Conservation (phyloP, 108 stramenopile genomes). For the Schizochytrium sp. region DNA sequence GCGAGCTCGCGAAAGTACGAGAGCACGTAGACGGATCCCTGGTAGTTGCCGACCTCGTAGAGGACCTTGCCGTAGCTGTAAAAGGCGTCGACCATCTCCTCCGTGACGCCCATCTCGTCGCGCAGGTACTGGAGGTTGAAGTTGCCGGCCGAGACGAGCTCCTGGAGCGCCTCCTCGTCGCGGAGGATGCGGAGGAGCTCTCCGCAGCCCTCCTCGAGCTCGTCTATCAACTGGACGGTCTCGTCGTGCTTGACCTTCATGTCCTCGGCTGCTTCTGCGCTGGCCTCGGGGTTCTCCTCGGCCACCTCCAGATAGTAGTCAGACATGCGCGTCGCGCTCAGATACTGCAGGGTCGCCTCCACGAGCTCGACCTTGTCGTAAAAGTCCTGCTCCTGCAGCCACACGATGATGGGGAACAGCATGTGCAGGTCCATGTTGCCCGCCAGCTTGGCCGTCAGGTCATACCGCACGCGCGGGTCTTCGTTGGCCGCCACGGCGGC, state of each 20-base stretch:
- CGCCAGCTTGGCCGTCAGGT: constrained; percentile 70
- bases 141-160: constrained; percentile 55
- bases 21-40: constrained; percentile 56
- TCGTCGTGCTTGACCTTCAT: constrained; percentile 25
- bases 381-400: constrained; percentile 51
- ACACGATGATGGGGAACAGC: constrained; percentile 86
- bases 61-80: constrained; percentile 69
- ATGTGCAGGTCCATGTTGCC: constrained; percentile 87
- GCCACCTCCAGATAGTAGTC: constrained; percentile 65
- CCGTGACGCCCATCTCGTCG: constrained; percentile 52
- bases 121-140: constrained; percentile 64
- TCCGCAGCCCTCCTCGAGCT: constrained; percentile 59
- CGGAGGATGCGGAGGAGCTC: constrained; percentile 58
- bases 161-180: constrained; percentile 53
- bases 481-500: not conserved
- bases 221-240: constrained; percentile 63
- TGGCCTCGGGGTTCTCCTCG: constrained; percentile 35
- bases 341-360: constrained; percentile 60
- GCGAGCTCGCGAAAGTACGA: not conserved
- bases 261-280: constrained; percentile 3
- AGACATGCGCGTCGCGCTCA: constrained; percentile 78
- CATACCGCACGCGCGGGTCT: constrained; percentile 37
- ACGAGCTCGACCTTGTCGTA: constrained; percentile 64
- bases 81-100: constrained; percentile 52
- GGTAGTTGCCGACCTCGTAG: constrained; percentile 81